Base-by-base conservation (phyloP, 805 yeast genomes). In the Metschnikowia amazonensis region DNA sequence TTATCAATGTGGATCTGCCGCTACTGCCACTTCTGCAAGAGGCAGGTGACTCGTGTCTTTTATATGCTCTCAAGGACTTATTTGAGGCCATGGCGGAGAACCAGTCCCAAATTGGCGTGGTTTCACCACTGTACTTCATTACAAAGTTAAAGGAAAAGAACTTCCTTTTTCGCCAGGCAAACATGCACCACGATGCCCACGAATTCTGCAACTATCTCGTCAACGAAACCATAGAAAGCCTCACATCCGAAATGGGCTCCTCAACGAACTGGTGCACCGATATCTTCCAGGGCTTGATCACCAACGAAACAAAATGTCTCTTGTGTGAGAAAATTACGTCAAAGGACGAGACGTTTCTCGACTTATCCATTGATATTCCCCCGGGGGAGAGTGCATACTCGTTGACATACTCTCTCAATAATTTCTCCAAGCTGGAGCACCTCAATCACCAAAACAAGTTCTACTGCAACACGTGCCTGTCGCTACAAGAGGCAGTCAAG, bases 131-230 rank as follows among this genome's bases (percentile, higher is more conserved):
- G 24, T 76, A 79, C 54, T 76, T 94, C 40, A 79, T 94, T 36
- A 84, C 81, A 37, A 83, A 84, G 43, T 70, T 92, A 44, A 92
- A 89, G 62, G 77, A 77, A 46, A 90, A 87, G 53, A 94, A 92
- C 61, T 86, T 82, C 55, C 69, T 92, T 57, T 94, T 94, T 64
- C 74, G 96, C 50, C 84, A 89, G 46, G 82, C 86, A 35, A 70
- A 70, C 53, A 90, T 89, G 96, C 99, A 94, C 63, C 99, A 94
- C 62, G 99, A 94, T 70, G 97, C 98, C 4, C 99, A 94, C 65
- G 99, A 94, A 66, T 94, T 94, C 64, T 75, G 90, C 60, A 92
- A 90, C 62, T 90, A 86, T 59, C 63, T 90, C 54, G 70, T 94
- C 43, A 94, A 94, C 64, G 78, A 70, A 53, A 72, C 74, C 16